phyloP scores from a whole-genome alignment of 345 rosid species.

The Hirschfeldia incana region DNA sequence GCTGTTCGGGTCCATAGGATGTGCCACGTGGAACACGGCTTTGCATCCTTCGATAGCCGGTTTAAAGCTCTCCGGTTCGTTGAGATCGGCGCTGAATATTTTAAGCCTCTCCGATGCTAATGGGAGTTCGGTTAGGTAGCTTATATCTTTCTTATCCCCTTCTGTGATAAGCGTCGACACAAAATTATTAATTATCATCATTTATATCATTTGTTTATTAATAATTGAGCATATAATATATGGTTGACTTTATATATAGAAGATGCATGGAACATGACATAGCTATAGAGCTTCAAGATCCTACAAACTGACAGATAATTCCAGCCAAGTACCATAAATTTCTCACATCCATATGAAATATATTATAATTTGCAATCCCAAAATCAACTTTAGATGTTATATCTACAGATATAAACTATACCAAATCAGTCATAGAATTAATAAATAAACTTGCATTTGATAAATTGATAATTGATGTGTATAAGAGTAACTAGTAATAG shows the following conservation, averaged over 20 bases:
- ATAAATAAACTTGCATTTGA: background rate
- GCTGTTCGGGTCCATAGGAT: constrained; percentile 44
- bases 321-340: constrained; percentile 44
- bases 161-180: constrained; percentile 33
- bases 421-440: constrained; percentile 1
- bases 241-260: constrained; percentile 25
- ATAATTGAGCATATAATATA: constrained; percentile 21
- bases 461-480: background rate
- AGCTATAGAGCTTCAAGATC: constrained; percentile 33
- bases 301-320: constrained; percentile 40
- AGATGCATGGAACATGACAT: constrained; percentile 39
- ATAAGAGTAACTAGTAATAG: background rate
- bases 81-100: constrained; percentile 54
- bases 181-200: background rate
- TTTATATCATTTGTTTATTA: constrained; percentile 24
- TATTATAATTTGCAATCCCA: constrained; percentile 23
- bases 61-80: constrained; percentile 50
- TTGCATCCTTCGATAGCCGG: constrained; percentile 60
- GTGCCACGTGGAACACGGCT: constrained; percentile 63
- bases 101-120: constrained; percentile 56
- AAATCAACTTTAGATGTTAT: constrained; percentile 30
- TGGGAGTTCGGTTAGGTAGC: constrained; percentile 57
- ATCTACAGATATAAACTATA: background rate
- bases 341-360: constrained; percentile 10
- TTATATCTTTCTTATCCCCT: constrained; percentile 47